phyloP scores from a whole-genome alignment of 768 basidiomycete genomes.

The Pleurotus djamor region DNA sequence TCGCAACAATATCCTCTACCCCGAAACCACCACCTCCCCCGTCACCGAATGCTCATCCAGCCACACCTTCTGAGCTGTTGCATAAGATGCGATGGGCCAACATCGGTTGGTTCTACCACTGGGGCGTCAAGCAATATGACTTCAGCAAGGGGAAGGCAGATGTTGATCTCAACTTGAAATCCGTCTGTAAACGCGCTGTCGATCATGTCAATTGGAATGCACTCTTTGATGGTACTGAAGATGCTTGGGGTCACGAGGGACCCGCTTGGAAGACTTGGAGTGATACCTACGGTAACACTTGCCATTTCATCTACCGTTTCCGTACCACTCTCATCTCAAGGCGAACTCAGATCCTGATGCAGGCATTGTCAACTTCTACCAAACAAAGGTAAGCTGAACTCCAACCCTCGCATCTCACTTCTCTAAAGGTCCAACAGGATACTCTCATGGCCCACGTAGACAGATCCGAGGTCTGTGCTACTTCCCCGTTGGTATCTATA shows the following conservation, averaged over 20 bases:
- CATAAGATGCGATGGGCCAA: constrained; percentile 92
- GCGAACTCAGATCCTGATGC: constrained; percentile 78
- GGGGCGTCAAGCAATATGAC: constrained; percentile 95
- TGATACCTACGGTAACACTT: constrained; percentile 68
- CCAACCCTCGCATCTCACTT: neutral
- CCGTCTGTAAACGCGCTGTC: constrained; percentile 65
- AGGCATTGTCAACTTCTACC: constrained; percentile 96
- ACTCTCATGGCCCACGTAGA: constrained; percentile 99
- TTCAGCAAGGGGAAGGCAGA: constrained; percentile 68
- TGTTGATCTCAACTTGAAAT: constrained; percentile 54
- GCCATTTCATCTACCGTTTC: neutral
- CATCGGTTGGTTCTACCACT: constrained; percentile 95
- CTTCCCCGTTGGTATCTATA: constrained; percentile 89
- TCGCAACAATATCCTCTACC: constrained; percentile 45
- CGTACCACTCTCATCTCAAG: neutral
- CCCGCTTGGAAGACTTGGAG: constrained; percentile 75
- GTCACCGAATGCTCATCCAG: constrained; percentile 54
- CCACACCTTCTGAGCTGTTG: constrained; percentile 54
- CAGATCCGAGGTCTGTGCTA: constrained; percentile 90
- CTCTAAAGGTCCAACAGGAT: constrained; percentile 45
- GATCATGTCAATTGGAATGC: constrained; percentile 63
- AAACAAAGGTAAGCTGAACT: constrained; percentile 50
- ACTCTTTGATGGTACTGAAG: constrained; percentile 45
- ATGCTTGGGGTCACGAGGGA: constrained; percentile 50
- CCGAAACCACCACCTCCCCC: constrained; percentile 67